Base-by-base conservation (phyloP, 441 rosid genomes). In the Erysimum cheiri region DNA sequence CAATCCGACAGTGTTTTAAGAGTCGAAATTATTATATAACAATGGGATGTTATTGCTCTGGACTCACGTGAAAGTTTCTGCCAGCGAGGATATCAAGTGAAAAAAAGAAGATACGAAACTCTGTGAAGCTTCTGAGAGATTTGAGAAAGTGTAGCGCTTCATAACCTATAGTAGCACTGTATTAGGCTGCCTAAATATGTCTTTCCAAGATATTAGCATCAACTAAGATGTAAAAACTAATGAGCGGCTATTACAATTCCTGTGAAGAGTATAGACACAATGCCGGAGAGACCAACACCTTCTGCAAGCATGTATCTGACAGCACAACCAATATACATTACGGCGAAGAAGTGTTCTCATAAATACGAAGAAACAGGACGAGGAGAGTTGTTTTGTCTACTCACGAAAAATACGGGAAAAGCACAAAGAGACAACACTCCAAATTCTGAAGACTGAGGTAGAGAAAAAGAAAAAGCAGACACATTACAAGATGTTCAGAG, bases 391-490 rank as follows among this genome's bases (percentile, higher is more conserved):
- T 29, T 28, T 17, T 24, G 56, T 68, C 65, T 75, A 70, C 96
- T 88, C 86, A 92, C 98, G 96, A 95, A 81, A 95, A 95, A 81
- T 95, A 95, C 10, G 98, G 98, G 71, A 95, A 95, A 66, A 92
- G 94, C 56, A 95, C 99, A 64, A 95, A 84, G 60, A 95, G 99
- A 83, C 99, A 95, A 84, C 97, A 87, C 82, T 94, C 99, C 86
- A 95, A 72, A 81, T 95, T 95, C 80, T 92, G 98, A 76, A 90
- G 98, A 78, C 99, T 95, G 96, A 69, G 48, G 61, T 31, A 29
- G 53, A 44, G 35, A 82, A 35, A 76, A 37, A 46, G 26, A 55
- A 78, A 19, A 31, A 54, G 10, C 63, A 63, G 12, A 55, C 26
- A 52, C 52, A 63, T 47, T 63, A 13, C 54, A 52, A 61, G 6